Percentiles rank a stretch among this genome's conserved stretches.
phyloP scores from a whole-genome alignment of 495 filamentous ascomycete genomes.

The Haplographium delicatum region DNA sequence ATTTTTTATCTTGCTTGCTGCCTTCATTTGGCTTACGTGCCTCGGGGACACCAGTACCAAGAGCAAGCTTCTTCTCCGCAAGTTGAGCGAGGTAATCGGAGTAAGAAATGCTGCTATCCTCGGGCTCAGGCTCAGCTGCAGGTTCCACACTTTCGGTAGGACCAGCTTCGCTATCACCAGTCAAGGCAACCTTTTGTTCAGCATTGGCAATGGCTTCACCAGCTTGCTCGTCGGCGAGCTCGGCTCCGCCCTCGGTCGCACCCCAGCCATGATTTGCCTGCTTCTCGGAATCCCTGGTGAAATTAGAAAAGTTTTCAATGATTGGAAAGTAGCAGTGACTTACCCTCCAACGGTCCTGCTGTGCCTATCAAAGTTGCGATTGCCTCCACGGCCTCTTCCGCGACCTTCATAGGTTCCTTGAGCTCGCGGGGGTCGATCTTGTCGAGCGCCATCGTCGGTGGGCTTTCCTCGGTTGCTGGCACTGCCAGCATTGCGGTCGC shows the following conservation, averaged over 20 bases:
- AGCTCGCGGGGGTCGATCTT: constrained; percentile 27
- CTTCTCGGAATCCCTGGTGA: constrained; percentile 75
- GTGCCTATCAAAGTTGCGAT: constrained; percentile 71
- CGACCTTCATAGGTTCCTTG: constrained; percentile 52
- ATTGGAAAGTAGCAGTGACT: constrained; percentile 19
- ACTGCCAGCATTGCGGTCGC: constrained; percentile 79
- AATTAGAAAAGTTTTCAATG: constrained; percentile 8
- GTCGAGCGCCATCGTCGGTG: constrained; percentile 59
- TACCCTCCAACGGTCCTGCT: constrained; percentile 69
- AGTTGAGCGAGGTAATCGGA: constrained; percentile 82
- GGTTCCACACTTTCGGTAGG: constrained; percentile 30
- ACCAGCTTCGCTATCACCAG: constrained; percentile 39
- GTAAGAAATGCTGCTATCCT: constrained; percentile 85
- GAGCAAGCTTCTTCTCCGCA: constrained; percentile 72
- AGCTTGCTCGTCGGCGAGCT: constrained; percentile 82
- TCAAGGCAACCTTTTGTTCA: constrained; percentile 61
- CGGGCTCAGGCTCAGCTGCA: constrained; percentile 51
- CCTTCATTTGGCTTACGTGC: constrained; percentile 90
- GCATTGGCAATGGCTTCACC: constrained; percentile 79
- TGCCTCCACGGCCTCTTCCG: constrained; percentile 46
- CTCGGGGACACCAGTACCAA: constrained; percentile 55
- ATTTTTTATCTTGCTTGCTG: constrained; percentile 79
- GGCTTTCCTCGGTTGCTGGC: constrained; percentile 78
- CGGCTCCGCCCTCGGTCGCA: constrained; percentile 67
- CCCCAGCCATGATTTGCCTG: constrained; percentile 91